These are phyloP conservation scores for Cercospora nicotianae DNA, from an alignment of 2,329 filamentous ascomycete species.

Conservation along the genomic window DNA sequence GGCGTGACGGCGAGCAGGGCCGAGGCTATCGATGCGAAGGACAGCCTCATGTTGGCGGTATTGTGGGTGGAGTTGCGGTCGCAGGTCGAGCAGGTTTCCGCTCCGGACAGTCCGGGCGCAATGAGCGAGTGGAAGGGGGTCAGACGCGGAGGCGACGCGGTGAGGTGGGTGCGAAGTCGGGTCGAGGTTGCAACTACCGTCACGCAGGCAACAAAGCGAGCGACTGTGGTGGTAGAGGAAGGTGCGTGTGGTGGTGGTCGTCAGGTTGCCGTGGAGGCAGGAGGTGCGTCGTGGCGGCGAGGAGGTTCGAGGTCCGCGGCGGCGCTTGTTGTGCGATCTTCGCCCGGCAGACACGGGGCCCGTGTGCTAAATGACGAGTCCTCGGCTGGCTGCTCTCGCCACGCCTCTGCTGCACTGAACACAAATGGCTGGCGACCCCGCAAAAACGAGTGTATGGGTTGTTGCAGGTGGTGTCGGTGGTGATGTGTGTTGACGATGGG, in stretches of 20 bases:
- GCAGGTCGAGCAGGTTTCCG: constrained; percentile 15
- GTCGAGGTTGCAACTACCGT: background rate
- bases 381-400: background rate
- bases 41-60: constrained; percentile 31
- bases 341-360: background rate
- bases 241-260: background rate
- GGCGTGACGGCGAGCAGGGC: constrained; percentile 44
- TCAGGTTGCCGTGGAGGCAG: background rate
- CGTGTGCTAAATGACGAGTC: background rate
- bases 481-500: background rate
- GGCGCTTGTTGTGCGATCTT: background rate
- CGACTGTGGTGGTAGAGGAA: background rate
- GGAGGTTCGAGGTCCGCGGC: background rate
- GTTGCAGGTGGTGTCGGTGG: background rate
- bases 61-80: constrained; percentile 6
- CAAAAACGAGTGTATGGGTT: background rate
- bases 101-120: constrained; percentile 20
- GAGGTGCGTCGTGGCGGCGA: constrained; percentile 2
- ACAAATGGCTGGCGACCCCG: background rate
- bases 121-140: constrained; percentile 26
- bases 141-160: constrained; percentile 17
- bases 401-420: background rate
- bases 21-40: constrained; percentile 32
- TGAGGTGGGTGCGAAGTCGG: background rate
- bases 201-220: constrained; percentile 4